Base-by-base conservation (phyloP, 2,329 filamentous ascomycete species). In the Xylariomycetidae sp. region DNA sequence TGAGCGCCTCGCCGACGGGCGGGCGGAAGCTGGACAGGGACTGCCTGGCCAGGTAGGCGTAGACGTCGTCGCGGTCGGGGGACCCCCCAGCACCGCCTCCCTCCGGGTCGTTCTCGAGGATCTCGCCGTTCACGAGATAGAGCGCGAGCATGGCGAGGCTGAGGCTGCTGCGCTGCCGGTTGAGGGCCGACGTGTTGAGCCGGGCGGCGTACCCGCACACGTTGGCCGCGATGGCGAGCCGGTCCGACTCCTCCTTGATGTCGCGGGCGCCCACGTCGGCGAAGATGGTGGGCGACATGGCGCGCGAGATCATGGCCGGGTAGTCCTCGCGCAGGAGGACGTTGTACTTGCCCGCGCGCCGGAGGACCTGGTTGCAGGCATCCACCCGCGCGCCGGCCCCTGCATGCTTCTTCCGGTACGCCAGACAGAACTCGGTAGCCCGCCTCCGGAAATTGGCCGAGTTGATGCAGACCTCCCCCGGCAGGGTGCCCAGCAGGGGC, bases 71-170 rank as follows among this genome's bases (percentile, higher is more conserved):
- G n/a, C n/a, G n/a, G 20, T 20, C 40, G 37, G 10, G 50, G 44
- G 11, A 43, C 42, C 11, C 48, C 46, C 10, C 30, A 36, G 27
- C 15, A 17, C 15, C 30, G 36, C 7, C 37, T n/a, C n/a, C n/a
- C n/a, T n/a, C 25, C 7, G 45, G 48, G 16, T 49, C 26, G 28
- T 55, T 55, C 20, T 53, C 48, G 26, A 55, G 41, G 25, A 55
- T 48, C 42, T 55, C 51, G 34, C 51, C 51, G 30, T 55, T 55
- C 11, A 55, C 34, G 5, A 55, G 42, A 28, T 46, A 55, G 4
- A 54, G 35, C 12, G 50, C 41, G 13, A 55, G 40, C 30, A 54
- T 44, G 2, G 45, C 48, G 2, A 55, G 25, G 27, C 49, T 54
- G 27, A 55, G 36, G 36, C 51, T 55, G 22, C 34, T 34, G 30